Base-by-base conservation (phyloP, 2,329 filamentous ascomycete genomes). In the Scytalidium sp. region DNA sequence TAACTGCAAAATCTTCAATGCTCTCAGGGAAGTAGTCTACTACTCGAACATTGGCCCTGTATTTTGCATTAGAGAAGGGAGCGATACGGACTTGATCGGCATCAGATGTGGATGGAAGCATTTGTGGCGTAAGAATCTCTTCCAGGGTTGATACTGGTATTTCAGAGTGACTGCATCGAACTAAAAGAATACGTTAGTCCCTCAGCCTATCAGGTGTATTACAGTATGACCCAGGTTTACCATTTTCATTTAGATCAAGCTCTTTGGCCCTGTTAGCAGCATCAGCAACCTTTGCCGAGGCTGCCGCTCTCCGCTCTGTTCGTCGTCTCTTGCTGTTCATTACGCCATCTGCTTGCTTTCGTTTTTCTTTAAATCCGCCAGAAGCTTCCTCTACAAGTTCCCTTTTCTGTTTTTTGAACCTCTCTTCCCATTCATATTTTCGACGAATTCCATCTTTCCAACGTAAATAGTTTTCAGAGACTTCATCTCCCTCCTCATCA, bases 11-110 rank as follows among this genome's bases (percentile, higher is more conserved):
- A 50, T 93, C 81, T 55, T 84, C 79, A 1, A 97, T 70, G 1
- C 75, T 75, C 2, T 75, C 69, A 0, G 93, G 93, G 50, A 78
- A 81, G 65, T 88, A 97, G 68, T 96, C 89, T 29, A 96, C 78
- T 2, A 96, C 85, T n/a, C 89, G 85, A 29, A 89, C 84, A 27
- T 78, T 75, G 19, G 82, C 74, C 43, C 83, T 81, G 64, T 91
- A 91, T 40, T 83, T 87, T 50, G 78, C 71, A 61, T 92, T 90
- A 50, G 84, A 75, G 60, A 96, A 96, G 0, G 91, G 89, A 0
- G 92, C 61, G 2, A 60, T 70, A 1, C 63, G 36, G 60, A 20
- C 73, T 2, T 64, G 40, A 59, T n/a, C 58, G 15, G 60, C 47
- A 42, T 70, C 49, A 15, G 62, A 69, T 39, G 43, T 29, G 7